Evolutionary conservation across 768 basidiomycete genomes (phyloP).

Genomic region (Filobasidium floriforme): DNA sequence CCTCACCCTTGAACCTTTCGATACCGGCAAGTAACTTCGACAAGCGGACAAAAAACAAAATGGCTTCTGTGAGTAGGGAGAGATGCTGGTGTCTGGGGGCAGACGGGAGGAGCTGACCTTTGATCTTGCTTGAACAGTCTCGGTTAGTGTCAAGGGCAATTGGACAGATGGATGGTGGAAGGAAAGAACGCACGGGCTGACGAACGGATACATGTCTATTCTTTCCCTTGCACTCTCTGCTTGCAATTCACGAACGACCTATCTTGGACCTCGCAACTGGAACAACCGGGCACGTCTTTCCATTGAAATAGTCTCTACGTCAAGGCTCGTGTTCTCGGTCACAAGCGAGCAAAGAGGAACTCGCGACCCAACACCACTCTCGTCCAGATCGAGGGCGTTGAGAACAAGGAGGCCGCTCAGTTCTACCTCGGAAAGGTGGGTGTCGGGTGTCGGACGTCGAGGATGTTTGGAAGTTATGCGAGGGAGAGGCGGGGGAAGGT

Average conservation of each 20-base stretch:
- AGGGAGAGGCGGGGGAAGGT: background rate
- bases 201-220: background rate
- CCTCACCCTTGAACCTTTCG: background rate
- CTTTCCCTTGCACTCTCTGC: background rate
- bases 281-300: background rate
- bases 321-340: conserved; percentile 94
- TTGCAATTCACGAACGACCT: background rate
- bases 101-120: background rate
- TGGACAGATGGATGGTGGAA: background rate
- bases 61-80: background rate
- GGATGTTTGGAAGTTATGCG: background rate
- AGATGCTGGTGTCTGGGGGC: no score
- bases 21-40: background rate
- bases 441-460: background rate
- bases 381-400: conserved; percentile 93
- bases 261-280: background rate
- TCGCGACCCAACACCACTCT: conserved; percentile 90
- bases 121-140: background rate
- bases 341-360: conserved; percentile 99
- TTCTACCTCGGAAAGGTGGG: conserved; percentile 98
- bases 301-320: conserved; percentile 66
- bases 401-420: conserved; percentile 83
- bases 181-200: background rate
- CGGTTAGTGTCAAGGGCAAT: background rate
- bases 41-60: background rate